A percentile compares a stretch with the other conserved stretches of the same genome.
These are phyloP conservation scores for Phyllosticta citribraziliensis DNA, from an alignment of 2,329 filamentous ascomycete genomes.

Conservation along the genomic window DNA sequence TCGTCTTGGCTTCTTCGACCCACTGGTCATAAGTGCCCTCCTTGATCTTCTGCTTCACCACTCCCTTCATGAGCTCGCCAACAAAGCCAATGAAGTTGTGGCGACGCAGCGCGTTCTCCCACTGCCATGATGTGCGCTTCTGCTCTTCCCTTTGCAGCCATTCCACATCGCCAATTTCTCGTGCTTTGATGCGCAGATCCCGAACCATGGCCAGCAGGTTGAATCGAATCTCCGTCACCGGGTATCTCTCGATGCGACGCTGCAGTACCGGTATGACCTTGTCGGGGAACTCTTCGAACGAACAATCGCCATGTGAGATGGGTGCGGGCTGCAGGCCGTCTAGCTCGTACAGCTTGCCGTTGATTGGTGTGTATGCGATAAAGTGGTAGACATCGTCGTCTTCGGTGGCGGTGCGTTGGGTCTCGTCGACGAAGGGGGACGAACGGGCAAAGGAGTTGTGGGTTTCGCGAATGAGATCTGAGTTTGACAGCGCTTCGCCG, in stretches of 20 bases:
- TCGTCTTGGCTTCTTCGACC: slow-evolving; percentile 57
- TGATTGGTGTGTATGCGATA: slow-evolving; percentile 81
- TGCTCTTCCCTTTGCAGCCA: slow-evolving; percentile 67
- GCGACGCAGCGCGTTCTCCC: slow-evolving; percentile 83
- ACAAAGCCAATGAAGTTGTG: slow-evolving; percentile 98
- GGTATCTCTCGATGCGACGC: slow-evolving; percentile 75
- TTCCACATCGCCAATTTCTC: slow-evolving; percentile 74
- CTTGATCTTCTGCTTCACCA: slow-evolving; percentile 63
- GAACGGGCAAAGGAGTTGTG: slow-evolving; percentile 87
- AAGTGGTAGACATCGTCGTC: slow-evolving; percentile 95
- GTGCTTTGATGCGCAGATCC: slow-evolving; percentile 67
- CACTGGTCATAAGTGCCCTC: slow-evolving; percentile 63
- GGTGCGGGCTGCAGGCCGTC: slow-evolving; percentile 90
- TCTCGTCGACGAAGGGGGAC: slow-evolving; percentile 90
- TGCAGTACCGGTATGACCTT: slow-evolving; percentile 83
- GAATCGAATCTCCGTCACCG: slow-evolving; percentile 80
- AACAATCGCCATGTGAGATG: slow-evolving; percentile 75
- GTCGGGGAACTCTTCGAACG: slow-evolving; percentile 59
- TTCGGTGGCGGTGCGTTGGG: slow-evolving; percentile 57
- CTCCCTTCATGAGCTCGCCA: slow-evolving; percentile 78
- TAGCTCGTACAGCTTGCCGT: slow-evolving; percentile 78
- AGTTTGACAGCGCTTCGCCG: slow-evolving; percentile 63
- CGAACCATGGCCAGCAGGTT: slow-evolving; percentile 89
- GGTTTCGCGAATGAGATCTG: slow-evolving; percentile 47
- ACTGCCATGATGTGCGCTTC: slow-evolving; percentile 80